A percentile compares a stretch with the other conserved stretches of the same genome.
These are phyloP conservation scores for Bromus sterilis DNA, from an alignment of 176 grass and related monocot genomes.

Conservation along the genomic window DNA sequence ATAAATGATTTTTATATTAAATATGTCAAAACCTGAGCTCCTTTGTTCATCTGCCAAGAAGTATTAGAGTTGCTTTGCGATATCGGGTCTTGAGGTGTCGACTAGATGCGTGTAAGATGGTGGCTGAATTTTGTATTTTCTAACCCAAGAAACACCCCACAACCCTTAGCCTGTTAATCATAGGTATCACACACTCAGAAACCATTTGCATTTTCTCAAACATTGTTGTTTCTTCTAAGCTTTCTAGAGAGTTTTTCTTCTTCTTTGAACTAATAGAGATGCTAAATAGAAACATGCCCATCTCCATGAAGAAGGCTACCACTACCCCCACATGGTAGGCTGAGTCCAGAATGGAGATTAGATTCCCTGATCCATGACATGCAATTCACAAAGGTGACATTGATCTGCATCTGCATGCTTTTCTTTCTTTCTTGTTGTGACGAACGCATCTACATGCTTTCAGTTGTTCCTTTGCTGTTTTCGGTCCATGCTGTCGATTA, in stretches of 20 bases:
- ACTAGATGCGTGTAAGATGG: not conserved
- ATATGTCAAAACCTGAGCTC: not conserved
- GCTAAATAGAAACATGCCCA: not conserved
- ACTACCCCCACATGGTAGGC: conserved; percentile 17
- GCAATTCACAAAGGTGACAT: conserved; percentile 32
- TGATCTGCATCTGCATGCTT: conserved; percentile 25
- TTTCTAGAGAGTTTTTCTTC: not conserved
- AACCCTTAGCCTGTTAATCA: not conserved
- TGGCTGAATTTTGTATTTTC: not conserved
- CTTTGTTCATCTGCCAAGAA: not conserved
- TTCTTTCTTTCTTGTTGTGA: not conserved
- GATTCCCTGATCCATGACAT: conserved; percentile 34
- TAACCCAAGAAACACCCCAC: conserved; percentile 4
- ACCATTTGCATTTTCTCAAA: not conserved
- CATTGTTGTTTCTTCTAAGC: not conserved
- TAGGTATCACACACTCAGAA: not conserved
- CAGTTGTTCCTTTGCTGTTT: conserved; percentile 27
- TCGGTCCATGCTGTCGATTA: not conserved
- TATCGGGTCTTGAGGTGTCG: conserved; percentile 1
- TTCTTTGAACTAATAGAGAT: not conserved
- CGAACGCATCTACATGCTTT: conserved; percentile 12
- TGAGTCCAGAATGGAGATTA: conserved; percentile 18
- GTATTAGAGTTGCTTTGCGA: not conserved
- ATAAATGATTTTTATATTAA: not conserved
- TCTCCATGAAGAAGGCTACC: conserved; percentile 13